Conservation (phyloP, 306 rosid genomes). For the Fragaria nilgerrensis region DNA sequence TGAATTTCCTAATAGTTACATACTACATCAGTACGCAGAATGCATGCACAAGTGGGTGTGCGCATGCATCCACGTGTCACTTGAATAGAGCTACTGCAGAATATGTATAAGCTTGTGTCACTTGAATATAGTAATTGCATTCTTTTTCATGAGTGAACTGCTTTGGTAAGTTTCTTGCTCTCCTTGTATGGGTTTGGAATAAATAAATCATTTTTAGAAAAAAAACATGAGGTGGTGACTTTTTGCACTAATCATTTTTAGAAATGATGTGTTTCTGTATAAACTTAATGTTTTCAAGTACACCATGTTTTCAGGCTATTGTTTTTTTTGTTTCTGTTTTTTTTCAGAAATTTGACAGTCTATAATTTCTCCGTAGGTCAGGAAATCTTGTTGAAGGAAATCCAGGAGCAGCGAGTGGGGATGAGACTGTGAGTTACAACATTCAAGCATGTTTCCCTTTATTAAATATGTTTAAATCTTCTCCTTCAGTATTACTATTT, state of each 20-base stretch:
- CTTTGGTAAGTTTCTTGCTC: neutral
- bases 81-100: neutral
- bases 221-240: neutral
- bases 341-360: neutral
- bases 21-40: neutral
- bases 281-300: neutral
- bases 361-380: conserved; percentile 51
- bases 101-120: neutral
- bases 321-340: too few relatives aligned
- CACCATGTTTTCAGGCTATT: neutral
- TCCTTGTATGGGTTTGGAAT: neutral
- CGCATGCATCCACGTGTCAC: neutral
- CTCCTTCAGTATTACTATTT: conserved; percentile 4
- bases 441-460: conserved; percentile 19
- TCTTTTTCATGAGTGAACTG: neutral
- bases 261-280: neutral
- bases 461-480: neutral
- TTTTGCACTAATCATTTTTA: neutral
- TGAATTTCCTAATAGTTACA: conserved; percentile 19
- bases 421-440: conserved; percentile 71
- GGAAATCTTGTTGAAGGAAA: conserved; percentile 88
- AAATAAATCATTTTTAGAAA: neutral
- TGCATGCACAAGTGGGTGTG: neutral
- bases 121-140: neutral
- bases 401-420: conserved; percentile 87